These are phyloP conservation scores for Chondrus crispus DNA, from an alignment of 23 red algal species.

Conservation along the genomic window DNA sequence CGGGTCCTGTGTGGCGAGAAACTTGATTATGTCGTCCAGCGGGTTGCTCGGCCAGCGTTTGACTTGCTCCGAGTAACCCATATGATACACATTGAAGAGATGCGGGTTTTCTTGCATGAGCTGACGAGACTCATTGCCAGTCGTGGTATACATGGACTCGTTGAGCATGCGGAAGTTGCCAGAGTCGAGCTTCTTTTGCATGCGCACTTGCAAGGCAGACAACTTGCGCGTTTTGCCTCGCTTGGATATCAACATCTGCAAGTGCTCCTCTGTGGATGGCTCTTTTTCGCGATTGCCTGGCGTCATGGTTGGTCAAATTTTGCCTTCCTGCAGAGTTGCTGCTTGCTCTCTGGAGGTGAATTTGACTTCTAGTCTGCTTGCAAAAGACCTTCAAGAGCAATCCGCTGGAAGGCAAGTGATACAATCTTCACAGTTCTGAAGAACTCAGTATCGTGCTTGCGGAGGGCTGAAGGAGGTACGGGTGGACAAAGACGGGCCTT, in stretches of 20 bases:
- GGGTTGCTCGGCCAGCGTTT: conserved; percentile 82
- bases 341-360: too few species aligned
- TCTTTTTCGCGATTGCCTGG: too few species aligned
- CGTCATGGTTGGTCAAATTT: too few species aligned
- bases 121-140: conserved; percentile 35
- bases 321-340: too few species aligned
- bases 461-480: too few species aligned
- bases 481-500: too few species aligned
- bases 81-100: conserved; percentile 83
- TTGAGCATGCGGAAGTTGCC: conserved; percentile 73
- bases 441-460: too few species aligned
- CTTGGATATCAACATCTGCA: neutral
- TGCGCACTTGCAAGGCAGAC: conserved; percentile 40
- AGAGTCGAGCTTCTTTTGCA: conserved; percentile 29
- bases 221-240: conserved; percentile 9
- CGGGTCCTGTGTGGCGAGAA: neutral
- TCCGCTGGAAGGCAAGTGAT: too few species aligned
- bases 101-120: conserved; percentile 67
- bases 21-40: conserved; percentile 61
- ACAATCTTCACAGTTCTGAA: too few species aligned
- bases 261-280: neutral
- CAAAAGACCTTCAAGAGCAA: too few species aligned
- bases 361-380: too few species aligned
- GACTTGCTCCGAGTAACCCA: conserved; percentile 83
- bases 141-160: conserved; percentile 62